phyloP scores from a whole-genome alignment of 306 rosid species.

The Albizia julibrissin region DNA sequence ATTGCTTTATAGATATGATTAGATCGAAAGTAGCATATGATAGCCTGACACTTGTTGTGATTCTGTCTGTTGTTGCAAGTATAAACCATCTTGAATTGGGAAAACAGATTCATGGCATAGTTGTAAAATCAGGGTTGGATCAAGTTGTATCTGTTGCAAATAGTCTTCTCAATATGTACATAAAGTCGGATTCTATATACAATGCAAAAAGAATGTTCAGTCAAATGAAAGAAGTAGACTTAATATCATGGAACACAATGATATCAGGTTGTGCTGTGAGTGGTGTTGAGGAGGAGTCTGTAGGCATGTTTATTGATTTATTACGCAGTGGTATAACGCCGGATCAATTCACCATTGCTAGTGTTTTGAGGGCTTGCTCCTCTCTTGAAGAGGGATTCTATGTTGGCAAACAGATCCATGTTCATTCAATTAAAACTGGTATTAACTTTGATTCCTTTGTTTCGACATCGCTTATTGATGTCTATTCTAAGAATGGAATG shows the following conservation, averaged over 20 bases:
- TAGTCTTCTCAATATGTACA: conserved; percentile 1
- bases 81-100: neutral
- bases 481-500: neutral
- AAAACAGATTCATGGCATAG: neutral
- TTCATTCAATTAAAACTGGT: neutral
- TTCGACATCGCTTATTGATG: neutral
- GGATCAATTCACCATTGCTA: neutral
- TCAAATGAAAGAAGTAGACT: neutral
- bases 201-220: neutral
- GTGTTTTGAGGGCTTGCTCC: neutral
- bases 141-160: neutral
- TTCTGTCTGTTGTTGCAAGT: neutral
- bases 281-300: neutral
- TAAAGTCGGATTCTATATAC: neutral
- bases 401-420: neutral
- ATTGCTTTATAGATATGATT: neutral
- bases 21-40: neutral
- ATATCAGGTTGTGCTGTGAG: neutral
- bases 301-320: neutral
- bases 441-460: neutral
- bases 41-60: neutral
- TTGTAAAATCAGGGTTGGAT: neutral
- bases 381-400: neutral
- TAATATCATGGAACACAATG: neutral
- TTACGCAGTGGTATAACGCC: neutral